Conservation (phyloP, 768 basidiomycete species). For the Tricholoma hemisulphureum region DNA sequence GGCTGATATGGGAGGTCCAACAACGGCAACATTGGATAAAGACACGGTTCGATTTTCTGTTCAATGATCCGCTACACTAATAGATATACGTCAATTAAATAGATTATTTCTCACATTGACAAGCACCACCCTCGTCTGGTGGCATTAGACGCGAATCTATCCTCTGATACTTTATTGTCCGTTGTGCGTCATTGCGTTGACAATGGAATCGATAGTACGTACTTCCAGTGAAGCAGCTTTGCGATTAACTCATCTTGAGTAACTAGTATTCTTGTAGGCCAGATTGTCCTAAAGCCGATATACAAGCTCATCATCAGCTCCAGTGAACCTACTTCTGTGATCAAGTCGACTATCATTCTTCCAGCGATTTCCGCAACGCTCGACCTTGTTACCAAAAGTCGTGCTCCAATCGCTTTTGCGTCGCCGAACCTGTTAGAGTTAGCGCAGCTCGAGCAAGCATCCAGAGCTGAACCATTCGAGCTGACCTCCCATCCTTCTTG, state of each 20-base stretch:
- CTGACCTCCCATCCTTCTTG: constrained; percentile 54
- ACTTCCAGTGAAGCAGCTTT: not conserved
- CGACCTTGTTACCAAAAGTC: constrained; percentile 13
- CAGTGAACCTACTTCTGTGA: constrained; percentile 91
- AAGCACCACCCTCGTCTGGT: constrained; percentile 55
- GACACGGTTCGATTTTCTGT: constrained; percentile 37
- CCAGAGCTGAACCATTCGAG: constrained; percentile 42
- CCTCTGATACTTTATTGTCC: constrained; percentile 46
- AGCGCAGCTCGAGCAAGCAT: constrained; percentile 51
- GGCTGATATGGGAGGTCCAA: constrained; percentile 75
- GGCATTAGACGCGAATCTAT: constrained; percentile 76
- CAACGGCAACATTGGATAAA: constrained; percentile 49
- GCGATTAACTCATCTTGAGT: not conserved
- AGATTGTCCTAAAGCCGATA: not conserved
- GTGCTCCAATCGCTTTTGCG: constrained; percentile 61
- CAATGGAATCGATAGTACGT: constrained; percentile 54
- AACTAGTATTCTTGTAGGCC: constrained; percentile 73
- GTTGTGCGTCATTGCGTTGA: constrained; percentile 53
- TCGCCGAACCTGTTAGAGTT: constrained; percentile 90
- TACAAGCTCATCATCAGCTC: constrained; percentile 7
- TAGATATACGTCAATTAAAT: not conserved
- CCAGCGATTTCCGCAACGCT: constrained; percentile 51
- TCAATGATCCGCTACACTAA: not conserved
- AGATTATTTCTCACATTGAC: constrained; percentile 55
- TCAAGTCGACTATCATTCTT: constrained; percentile 72